Evolutionary conservation across 345 rosid species (phyloP).

Genomic region (Linum tenue): DNA sequence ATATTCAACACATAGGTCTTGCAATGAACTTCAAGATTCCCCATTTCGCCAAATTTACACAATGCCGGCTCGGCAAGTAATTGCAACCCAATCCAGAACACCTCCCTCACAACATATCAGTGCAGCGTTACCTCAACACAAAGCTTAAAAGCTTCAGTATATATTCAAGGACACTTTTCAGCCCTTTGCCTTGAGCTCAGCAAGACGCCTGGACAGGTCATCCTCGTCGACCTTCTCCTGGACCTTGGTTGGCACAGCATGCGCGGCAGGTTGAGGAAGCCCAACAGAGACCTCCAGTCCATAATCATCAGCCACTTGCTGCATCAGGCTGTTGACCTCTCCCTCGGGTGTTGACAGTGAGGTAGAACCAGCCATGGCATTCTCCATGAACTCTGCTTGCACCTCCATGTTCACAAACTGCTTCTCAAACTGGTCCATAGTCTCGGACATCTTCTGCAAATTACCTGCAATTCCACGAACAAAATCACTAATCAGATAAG

Average conservation of each 20-base stretch:
- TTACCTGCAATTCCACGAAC: constrained; percentile 45
- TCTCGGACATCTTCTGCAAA: constrained; percentile 98
- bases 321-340: constrained; percentile 97
- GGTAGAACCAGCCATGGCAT: constrained; percentile 94
- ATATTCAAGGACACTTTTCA: constrained; percentile 14
- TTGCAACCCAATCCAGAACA: constrained; percentile 1
- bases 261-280: constrained; percentile 90
- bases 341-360: constrained; percentile 97
- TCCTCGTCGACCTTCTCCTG: constrained; percentile 96
- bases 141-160: not conserved
- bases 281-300: constrained; percentile 97
- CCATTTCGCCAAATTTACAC: constrained; percentile 12
- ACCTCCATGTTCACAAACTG: constrained; percentile 99
- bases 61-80: not conserved
- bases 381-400: constrained; percentile 99
- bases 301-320: constrained; percentile 97
- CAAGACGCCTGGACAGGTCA: constrained; percentile 90
- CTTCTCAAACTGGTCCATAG: constrained; percentile 97
- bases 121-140: not conserved
- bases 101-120: not conserved
- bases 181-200: constrained; percentile 90
- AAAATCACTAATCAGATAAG: no score
- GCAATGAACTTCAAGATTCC: not conserved
- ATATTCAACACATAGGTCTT: constrained; percentile 8
- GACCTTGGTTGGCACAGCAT: constrained; percentile 65